phyloP scores from a whole-genome alignment of 2,329 filamentous ascomycete genomes.

The Didymella glomerata region DNA sequence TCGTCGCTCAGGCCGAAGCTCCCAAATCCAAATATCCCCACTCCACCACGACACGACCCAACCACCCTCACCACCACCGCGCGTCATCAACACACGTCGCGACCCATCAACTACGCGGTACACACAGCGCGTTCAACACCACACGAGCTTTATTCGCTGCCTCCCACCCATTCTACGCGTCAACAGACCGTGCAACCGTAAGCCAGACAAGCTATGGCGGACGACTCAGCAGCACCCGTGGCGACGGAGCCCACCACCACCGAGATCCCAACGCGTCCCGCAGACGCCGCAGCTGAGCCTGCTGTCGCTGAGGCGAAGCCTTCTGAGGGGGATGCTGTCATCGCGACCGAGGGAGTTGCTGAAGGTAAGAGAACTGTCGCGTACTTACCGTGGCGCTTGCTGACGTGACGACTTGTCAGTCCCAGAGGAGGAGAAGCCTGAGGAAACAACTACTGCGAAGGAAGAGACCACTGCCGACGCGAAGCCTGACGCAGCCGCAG shows the following conservation, averaged over 20 bases:
- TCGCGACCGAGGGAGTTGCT: conserved; percentile 38
- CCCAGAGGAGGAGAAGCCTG: conserved; percentile 28
- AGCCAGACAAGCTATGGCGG: conserved; percentile 49
- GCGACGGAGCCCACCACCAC: conserved; percentile 35
- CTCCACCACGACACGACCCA: conserved; percentile 40
- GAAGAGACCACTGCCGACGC: conserved; percentile 39
- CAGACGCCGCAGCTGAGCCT: conserved; percentile 39
- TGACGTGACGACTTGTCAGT: conserved; percentile 36
- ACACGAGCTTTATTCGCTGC: conserved; percentile 43
- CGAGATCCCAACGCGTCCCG: conserved; percentile 44
- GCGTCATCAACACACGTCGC: conserved; percentile 44
- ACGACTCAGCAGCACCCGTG: conserved; percentile 43
- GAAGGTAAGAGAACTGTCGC: conserved; percentile 39
- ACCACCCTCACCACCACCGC: conserved; percentile 48
- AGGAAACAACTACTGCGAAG: conserved; percentile 29
- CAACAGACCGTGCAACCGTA: conserved; percentile 44
- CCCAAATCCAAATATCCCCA: conserved; percentile 37
- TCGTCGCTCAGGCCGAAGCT: conserved; percentile 10
- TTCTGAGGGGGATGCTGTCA: conserved; percentile 37
- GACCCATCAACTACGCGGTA: conserved; percentile 45
- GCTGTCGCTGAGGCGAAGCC: conserved; percentile 42
- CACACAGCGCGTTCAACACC: conserved; percentile 37
- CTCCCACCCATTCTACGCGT: conserved; percentile 47
- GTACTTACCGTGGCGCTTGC: conserved; percentile 14
- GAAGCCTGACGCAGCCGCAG: conserved; percentile 33